Base-by-base conservation (phyloP, 139 green algal genomes). In the Dunaliella sp. region DNA sequence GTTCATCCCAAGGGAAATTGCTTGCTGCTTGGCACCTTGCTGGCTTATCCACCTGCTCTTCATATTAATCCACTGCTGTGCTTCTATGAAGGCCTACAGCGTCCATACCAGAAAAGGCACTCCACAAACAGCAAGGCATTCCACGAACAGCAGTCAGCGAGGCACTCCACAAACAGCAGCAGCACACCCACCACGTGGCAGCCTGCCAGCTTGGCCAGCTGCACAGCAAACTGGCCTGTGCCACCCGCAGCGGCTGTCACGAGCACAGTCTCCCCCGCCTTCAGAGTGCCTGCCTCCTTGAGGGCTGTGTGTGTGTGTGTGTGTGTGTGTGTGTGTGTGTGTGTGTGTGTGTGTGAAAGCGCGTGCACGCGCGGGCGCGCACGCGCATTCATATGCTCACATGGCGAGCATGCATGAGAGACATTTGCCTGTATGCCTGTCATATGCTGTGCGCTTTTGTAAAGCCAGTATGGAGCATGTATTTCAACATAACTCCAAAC, bases 171-270 rank as follows among this genome's bases (percentile, higher is more conserved):
- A 16, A 65, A 16, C 48, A 65, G 48, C 48, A 65, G 7, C 48
- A 65, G 48, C 48, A 65, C 48, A 65, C 48, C 48, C 31, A 99
- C 89, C 58, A 99, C 97, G 25, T 88, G 86, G 90, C 93, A 95
- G 25, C 97, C 97, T 12, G 92, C 91, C 12, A 94, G 79, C 91
- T 96, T 96, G 28, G 95, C 95, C 79, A 99, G 92, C 94, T 99
- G 97, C 83, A 82, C 36, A 72, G 94, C 96, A 91, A 99, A 98
- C 89, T 99, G 97, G 34, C 89, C 88, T 0, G 95, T 98, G 34
- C 97, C 97, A 2, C 95, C 95, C 0, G 97, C 97, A 1, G 97
- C 97, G 7, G 97, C 97, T 1, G 97, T 99, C 38, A 99, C 95
- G 34, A 99, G 92, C 73, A 99, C 94, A 31, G 92, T 97, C 87